Evolutionary conservation across 1,284 basidiomycete genomes (phyloP).

Genomic region (Rhodotorula sp.): DNA sequence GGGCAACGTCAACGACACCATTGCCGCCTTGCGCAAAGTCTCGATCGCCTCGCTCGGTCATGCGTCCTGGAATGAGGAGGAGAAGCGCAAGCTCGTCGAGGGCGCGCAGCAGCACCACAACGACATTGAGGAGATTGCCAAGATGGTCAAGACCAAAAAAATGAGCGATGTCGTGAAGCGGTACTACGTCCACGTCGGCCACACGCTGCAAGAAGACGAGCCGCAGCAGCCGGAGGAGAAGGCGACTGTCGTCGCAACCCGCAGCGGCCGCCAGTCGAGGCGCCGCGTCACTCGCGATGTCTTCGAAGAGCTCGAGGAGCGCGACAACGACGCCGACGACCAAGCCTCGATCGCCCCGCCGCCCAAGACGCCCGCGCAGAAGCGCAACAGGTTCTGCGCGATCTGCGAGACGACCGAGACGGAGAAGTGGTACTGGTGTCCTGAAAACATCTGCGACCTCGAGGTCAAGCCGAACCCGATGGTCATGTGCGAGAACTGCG

Average conservation of each 20-base stretch:
- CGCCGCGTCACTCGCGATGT: conserved; percentile 11
- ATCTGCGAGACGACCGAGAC: conserved; percentile 36
- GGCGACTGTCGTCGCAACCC: conserved; percentile 20
- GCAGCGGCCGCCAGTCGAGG: conserved; percentile 17
- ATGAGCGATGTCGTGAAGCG: conserved; percentile 42
- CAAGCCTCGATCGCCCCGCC: conserved; percentile 32
- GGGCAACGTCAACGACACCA: conserved; percentile 21
- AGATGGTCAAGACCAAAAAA: conserved; percentile 33
- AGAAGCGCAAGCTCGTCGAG: conserved; percentile 29
- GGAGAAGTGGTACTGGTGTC: conserved; percentile 41
- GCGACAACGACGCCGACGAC: conserved; percentile 25
- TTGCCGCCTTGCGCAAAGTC: conserved; percentile 25
- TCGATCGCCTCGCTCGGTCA: conserved; percentile 32
- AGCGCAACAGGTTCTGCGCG: conserved; percentile 38
- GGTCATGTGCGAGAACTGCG: conserved; percentile 43
- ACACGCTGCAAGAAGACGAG: conserved; percentile 40
- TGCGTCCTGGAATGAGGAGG: conserved; percentile 40
- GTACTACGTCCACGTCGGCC: conserved; percentile 40
- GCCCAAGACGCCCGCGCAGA: conserved; percentile 16
- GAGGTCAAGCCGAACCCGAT: conserved; percentile 32
- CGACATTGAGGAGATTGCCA: conserved; percentile 40
- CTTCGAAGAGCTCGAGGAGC: conserved; percentile 5
- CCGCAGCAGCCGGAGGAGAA: conserved; percentile 40
- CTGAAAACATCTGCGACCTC: conserved; percentile 34
- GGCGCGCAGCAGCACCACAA: conserved; percentile 38